Evolutionary conservation across 441 rosid genomes (phyloP), one percentile per base, ranked within the genome.

Genomic region (Rhodomyrtus psidioides): DNA sequence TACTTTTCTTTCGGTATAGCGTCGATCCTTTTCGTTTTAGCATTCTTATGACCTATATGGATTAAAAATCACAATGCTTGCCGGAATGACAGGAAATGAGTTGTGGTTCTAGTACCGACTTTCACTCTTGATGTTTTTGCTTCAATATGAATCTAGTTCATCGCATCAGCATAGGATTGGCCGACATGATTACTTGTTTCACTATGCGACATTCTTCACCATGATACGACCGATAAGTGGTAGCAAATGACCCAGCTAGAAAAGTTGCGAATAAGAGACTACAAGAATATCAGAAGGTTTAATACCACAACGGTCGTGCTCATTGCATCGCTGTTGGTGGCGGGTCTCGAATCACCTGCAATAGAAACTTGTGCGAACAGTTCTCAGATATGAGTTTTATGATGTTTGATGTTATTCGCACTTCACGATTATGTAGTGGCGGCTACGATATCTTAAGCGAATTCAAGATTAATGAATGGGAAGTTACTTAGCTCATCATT

Each of bases 401-500:
- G 75, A 62, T 28, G 74, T 28, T 7, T 28, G 42, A 28, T 60
- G 74, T 28, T 3, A 60, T 28, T 28, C 74, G 17, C 6, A 30
- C 23, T 28, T 16, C 3, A 2, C 42, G 30, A 60, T 28, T 60
- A 28, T 28, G 74, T 28, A 30, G 30, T 4, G 12, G 42, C 17
- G 19, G 75, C 12, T 62, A 30, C 16, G 42, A 30, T 62, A 30
- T 34, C 12, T 62, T 62, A 16, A 62, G 75, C 6, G 3, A 62
- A 62, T 62, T 62, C 44, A 2, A 62, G 75, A 9, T 62, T 28
- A 62, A 62, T 30, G 21, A 2, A 30, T 30, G 34, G 8, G 75
- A 4, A 34, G 82, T 12, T 74, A 84, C 82, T 84, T 8, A 58
- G 82, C 89, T 90, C 53, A 90, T 90, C 91, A 54, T 85, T 57